Percentiles rank a stretch among this genome's conserved stretches.
Evolutionary conservation across 2,329 filamentous ascomycete genomes (phyloP).

Genomic region (Aspergillus ruber): DNA sequence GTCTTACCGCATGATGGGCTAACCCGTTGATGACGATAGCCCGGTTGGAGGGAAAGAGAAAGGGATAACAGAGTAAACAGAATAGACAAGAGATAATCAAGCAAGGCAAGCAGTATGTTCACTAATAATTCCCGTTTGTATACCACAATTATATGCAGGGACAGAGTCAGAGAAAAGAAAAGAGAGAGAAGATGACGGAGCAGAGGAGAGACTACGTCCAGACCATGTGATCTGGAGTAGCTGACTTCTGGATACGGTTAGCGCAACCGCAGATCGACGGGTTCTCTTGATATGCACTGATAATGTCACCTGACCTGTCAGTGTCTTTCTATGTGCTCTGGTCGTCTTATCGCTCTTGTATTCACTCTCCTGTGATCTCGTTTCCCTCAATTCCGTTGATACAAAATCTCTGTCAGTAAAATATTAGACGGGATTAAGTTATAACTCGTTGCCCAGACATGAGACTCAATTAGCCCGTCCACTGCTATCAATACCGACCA

Average conservation of each 20-base stretch:
- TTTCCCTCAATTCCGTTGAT: too few relatives aligned
- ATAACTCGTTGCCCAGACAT: too few relatives aligned
- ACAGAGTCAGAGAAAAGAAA: neutral
- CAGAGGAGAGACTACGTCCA: neutral
- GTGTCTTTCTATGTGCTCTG: too few relatives aligned
- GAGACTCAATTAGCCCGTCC: too few relatives aligned
- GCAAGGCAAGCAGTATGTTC: neutral
- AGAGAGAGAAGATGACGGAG: neutral
- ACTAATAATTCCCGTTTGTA: neutral
- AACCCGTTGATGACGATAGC: neutral
- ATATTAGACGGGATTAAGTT: too few relatives aligned
- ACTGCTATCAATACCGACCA: neutral
- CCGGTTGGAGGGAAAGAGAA: neutral
- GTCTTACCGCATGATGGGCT: slow-evolving; percentile 17
- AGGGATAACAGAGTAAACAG: neutral
- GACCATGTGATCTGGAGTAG: neutral
- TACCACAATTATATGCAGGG: neutral
- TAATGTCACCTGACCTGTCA: too few relatives aligned
- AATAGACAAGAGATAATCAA: neutral
- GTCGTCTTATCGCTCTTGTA: too few relatives aligned
- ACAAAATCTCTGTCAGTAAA: too few relatives aligned
- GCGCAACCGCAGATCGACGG: neutral
- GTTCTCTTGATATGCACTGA: neutral
- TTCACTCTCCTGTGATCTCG: too few relatives aligned
- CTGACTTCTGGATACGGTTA: neutral